Evolutionary conservation across 371 early-diverging fungal species (phyloP).

Genomic region (Phascolomyces articulosus): DNA sequence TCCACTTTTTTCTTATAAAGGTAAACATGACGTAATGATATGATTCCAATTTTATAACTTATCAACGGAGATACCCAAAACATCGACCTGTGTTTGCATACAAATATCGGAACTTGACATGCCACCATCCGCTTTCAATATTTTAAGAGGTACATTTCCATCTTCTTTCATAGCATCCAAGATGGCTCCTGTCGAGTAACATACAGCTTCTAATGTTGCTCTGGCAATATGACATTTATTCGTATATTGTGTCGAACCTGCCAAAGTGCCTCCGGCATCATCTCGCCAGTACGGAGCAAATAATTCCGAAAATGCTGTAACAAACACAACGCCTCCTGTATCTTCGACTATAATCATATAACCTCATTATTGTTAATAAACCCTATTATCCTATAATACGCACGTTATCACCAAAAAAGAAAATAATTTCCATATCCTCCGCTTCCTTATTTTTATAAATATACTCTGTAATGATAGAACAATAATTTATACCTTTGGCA

Average conservation of each 20-base stretch:
- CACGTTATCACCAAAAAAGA: no score
- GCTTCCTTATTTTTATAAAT: no score
- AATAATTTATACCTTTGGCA: slow-evolving; percentile 31
- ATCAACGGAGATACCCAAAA: slow-evolving; percentile 69
- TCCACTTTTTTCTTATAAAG: no score
- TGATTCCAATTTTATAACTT: not conserved
- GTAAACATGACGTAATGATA: not conserved
- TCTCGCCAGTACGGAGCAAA: slow-evolving; percentile 96
- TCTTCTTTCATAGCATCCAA: slow-evolving; percentile 86
- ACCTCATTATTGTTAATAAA: no score
- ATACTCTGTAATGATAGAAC: no score
- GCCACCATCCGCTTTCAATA: slow-evolving; percentile 92
- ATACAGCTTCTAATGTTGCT: slow-evolving; percentile 89
- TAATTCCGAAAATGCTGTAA: slow-evolving; percentile 93
- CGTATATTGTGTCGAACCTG: slow-evolving; percentile 90
- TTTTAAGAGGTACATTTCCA: slow-evolving; percentile 62
- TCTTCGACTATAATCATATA: slow-evolving; percentile 58
- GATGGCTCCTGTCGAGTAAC: slow-evolving; percentile 89
- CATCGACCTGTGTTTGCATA: slow-evolving; percentile 94
- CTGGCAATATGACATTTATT: slow-evolving; percentile 85
- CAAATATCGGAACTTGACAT: slow-evolving; percentile 86
- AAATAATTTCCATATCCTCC: not conserved
- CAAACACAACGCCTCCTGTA: slow-evolving; percentile 93
- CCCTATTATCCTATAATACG: no score
- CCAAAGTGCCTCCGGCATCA: slow-evolving; percentile 89